phyloP scores from a whole-genome alignment of 2,329 filamentous ascomycete species.

The Trichoderma brevicompactum region DNA sequence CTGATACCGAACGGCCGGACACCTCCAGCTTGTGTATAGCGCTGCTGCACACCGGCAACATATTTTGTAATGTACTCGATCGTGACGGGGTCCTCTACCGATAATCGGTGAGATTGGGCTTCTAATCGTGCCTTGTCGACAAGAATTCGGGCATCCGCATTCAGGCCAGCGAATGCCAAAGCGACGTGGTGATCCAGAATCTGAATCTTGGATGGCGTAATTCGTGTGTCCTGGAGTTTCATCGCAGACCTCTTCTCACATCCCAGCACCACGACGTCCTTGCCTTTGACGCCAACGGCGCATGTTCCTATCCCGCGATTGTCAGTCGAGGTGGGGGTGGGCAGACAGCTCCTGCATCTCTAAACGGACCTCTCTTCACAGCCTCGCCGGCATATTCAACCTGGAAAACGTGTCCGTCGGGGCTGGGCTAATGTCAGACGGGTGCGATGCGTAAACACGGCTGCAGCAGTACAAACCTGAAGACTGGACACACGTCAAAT shows the following conservation, averaged over 20 bases:
- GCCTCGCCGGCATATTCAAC: conserved; percentile 99
- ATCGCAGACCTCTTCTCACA: conserved; percentile 99
- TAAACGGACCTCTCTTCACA: conserved; percentile 84
- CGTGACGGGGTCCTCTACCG: conserved; percentile 94
- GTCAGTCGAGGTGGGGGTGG: conserved; percentile 25
- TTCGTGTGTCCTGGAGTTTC: conserved; percentile 99
- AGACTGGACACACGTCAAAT: conserved; percentile 62
- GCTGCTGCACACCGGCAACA: conserved; percentile 95
- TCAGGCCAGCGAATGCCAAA: conserved; percentile 94
- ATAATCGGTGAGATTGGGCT: conserved; percentile 95
- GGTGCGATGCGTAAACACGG: conserved; percentile 7
- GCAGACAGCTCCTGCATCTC: conserved; percentile 1
- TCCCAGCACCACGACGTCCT: conserved; percentile 91
- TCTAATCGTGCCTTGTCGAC: conserved; percentile 98
- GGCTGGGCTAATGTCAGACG: conserved; percentile 59
- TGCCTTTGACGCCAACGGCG: conserved; percentile 95
- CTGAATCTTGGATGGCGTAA: conserved; percentile 98
- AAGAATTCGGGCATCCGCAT: conserved; percentile 96
- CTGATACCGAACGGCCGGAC: conserved; percentile 98
- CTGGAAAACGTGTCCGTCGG: conserved; percentile 99
- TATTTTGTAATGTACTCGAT: conserved; percentile 99
- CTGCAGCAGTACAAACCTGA: conserved; percentile 63
- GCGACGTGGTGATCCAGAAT: conserved; percentile 95
- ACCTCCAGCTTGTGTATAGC: conserved; percentile 98
- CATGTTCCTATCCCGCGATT: conserved; percentile 72